Base-by-base conservation (phyloP, 2,329 filamentous ascomycete genomes). In the Sclerotinia minor region DNA sequence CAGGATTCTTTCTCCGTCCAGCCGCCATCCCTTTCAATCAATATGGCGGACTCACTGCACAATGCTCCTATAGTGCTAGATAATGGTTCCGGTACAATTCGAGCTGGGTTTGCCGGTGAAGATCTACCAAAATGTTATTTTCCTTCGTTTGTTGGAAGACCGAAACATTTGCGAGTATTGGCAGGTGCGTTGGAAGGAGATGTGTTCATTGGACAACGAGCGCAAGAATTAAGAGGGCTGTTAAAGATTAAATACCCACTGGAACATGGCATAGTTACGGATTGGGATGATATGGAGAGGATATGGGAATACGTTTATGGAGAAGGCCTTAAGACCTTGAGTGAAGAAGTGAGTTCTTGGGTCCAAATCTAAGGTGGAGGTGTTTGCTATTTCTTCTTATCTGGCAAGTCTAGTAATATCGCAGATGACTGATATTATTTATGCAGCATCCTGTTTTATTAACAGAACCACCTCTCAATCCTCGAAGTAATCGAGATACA, bases 231-330 rank as follows among this genome's bases (percentile, higher is more conserved):
- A 76, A 88, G 94, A 76, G 95, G 95, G 3, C 83, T 99, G 70
- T 85, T 99, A 74, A 99, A 98, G 85, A 97, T 99, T 75, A 86
- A 89, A 72, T 98, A 98, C 78, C 95, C 95, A 55, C 83, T 99
- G 67, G 95, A 98, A 81, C 95, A 99, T 79, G 95, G 95, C 74
- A 96, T 99, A 76, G 95, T 99, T 71, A 99, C 95, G 74, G 93
- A 99, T 80, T 99, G 95, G 95, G 95, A 98, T 78, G 95, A 99
- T 78, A 99, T 99, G 95, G 95, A 99, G 83, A 89, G 92, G 82
- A 99, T 99, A 81, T 99, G 95, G 95, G 92, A 96, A 76, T 95
- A 96, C 77, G 93, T 99, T 65, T 99, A 98, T 79, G 92, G 92
- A 68, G 94, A 97, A 77, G 95, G 96, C 72, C 80, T 99, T 75